Evolutionary conservation across 495 filamentous ascomycete species (phyloP).

Genomic region (Podospora pseudoanserina): DNA sequence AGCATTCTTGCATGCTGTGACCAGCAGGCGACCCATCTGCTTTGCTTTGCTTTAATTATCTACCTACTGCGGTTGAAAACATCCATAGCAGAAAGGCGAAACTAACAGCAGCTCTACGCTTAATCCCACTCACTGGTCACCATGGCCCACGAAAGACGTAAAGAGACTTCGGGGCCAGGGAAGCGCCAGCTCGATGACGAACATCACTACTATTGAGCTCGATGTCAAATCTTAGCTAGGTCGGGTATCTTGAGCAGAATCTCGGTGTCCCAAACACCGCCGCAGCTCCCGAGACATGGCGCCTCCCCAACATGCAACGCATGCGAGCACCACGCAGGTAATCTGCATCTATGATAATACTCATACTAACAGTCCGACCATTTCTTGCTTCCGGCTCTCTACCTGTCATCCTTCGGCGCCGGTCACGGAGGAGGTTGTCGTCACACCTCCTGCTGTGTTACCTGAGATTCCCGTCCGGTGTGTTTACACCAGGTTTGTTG

Average conservation of each 20-base stretch:
- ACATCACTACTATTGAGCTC: neutral
- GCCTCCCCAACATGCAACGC: neutral
- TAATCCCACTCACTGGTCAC: neutral
- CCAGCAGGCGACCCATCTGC: neutral
- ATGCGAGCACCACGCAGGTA: neutral
- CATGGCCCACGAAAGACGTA: conserved; percentile 1
- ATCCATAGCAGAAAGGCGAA: neutral
- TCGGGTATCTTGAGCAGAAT: neutral
- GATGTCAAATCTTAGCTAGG: neutral
- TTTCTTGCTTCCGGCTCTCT: neutral
- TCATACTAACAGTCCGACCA: neutral
- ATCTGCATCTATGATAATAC: neutral
- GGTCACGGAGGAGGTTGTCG: neutral
- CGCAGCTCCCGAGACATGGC: neutral
- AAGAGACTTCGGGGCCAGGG: conserved; percentile 3
- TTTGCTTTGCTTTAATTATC: neutral
- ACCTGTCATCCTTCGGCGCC: neutral
- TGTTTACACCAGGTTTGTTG: neutral
- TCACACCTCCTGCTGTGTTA: neutral
- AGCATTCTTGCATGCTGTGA: neutral
- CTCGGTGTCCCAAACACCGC: neutral
- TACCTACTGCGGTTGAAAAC: neutral
- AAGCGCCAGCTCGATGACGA: neutral
- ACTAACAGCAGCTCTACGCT: neutral
- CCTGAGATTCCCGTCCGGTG: neutral